Evolutionary conservation across 768 basidiomycete species (phyloP), one percentile per base, ranked within the genome.

Genomic region (Sistotremastrum niveocremeum): DNA sequence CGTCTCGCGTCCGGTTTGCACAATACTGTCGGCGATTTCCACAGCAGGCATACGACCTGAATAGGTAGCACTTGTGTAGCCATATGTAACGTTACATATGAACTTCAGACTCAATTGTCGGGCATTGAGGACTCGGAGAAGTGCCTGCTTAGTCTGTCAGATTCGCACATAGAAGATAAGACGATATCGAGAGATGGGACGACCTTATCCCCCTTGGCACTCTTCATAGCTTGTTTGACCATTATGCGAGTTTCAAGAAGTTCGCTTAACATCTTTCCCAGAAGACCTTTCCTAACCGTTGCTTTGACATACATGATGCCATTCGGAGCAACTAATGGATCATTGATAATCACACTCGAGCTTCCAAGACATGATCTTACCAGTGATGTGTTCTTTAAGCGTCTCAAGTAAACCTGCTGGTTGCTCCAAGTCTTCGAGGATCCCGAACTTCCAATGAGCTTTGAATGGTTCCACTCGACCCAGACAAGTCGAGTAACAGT

Each of bases 41-140:
- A 97, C 93, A 7, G 87, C 89, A 28, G 95, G 95, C 95, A 99
- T 98, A 41, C 95, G 72, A 2, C 95, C 95, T 10, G 93, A 97
- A 57, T 80, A 95, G 1, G 85, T 84, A 2, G 95, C 95, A 49
- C 84, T 74, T 0, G 94, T 97, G 58, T 99, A 98, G 0, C 95
- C 94, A 55, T 99, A 98, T 0, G 89, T 97, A 37, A 87, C 84
- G 57, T 97, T 90, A 35, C 86, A 77, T 40, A 99, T 93, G 53
- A 83, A 93, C 63, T 99, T 98, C 41, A 99, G 71, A 47, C 88
- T 79, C 3, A 95, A 74, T 57, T 98, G 94, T 2, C 95, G 76
- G 3, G 93, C 93, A 56, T 98, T 81, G 32, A 98, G 69, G 20
- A 94, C 72, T 48, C 78, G 71, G 30, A 66, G 69, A 36, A 97